Evolutionary conservation across 2,329 filamentous ascomycete genomes (phyloP).

Genomic region (Fusarium dlaminii): DNA sequence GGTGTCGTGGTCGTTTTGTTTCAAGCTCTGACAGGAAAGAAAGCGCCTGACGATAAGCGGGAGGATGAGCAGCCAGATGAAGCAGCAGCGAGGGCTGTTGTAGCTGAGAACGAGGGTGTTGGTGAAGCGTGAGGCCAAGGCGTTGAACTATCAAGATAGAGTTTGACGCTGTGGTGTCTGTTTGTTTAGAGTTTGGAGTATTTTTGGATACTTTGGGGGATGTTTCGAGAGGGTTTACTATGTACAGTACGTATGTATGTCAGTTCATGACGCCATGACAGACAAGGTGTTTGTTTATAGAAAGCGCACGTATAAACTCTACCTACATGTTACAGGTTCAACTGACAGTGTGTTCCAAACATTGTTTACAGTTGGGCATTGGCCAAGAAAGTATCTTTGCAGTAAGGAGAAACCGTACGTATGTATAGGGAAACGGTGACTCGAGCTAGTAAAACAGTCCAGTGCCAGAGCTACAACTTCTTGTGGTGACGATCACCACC

Average conservation of each 20-base stretch:
- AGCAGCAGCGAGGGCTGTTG: constrained; percentile 34
- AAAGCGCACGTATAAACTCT: not conserved
- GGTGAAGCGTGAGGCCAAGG: constrained; percentile 40
- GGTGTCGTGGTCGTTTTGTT: constrained; percentile 55
- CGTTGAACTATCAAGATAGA: not conserved
- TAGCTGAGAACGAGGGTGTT: constrained; percentile 46
- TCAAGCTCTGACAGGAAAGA: constrained; percentile 63
- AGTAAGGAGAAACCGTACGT: not conserved
- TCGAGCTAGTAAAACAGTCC: not conserved
- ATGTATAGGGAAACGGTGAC: not conserved
- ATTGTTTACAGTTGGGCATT: constrained; percentile 2
- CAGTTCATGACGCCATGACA: constrained; percentile 2
- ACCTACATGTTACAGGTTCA: constrained; percentile 1
- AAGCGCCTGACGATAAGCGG: constrained; percentile 61
- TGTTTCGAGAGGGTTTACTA: not conserved
- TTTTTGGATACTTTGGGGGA: not conserved
- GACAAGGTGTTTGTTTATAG: not conserved
- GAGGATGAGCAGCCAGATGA: constrained; percentile 48
- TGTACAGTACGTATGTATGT: not conserved
- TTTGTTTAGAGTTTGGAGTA: not conserved
- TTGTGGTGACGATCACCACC: not conserved
- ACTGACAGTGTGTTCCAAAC: not conserved
- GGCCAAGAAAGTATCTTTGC: not conserved
- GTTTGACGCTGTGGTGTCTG: not conserved
- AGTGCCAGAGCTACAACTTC: not conserved